Evolutionary conservation across 1,284 basidiomycete genomes (phyloP), one percentile per base, ranked within the genome.

Genomic region (Omphalotus olearius): DNA sequence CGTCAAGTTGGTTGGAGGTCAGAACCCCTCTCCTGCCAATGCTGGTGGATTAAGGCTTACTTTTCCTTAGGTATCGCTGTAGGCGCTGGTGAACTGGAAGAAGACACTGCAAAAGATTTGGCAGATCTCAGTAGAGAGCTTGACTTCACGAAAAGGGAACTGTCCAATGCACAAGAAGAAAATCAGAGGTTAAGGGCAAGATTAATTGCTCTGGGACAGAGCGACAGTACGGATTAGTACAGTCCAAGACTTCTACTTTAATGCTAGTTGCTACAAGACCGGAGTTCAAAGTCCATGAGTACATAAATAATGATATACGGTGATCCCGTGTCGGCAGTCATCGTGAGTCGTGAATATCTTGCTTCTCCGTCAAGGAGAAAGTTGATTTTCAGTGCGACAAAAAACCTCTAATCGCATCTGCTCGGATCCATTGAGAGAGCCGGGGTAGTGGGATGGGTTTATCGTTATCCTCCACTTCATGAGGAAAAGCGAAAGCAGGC

Each of bases 1-100:
- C 20, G 77, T 91, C 25, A 88, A 90, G 62, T 71, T 91, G 10
- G 83, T 89, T 17, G 85, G 84, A 74, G 86, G 88, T 88, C 56
- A 61, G 70, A 59, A 35, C 36, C 14, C n/a, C 11, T 33, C 47
- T 44, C 54, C 42, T 48, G 41, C 47, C 39, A 25, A 18, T 18
- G 5, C 5, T 41, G 16, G 62, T 70, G 89, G 6, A 82, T 88
- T 25, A 82, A 82, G 73, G 83, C 88, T 87, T 55, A 60, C 69
- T 59, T 39, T 36, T 20, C n/a, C 28, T 35, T 56, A 89, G 87
- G 87, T 35, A 75, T 89, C 43, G 80, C 87, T 2, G 78, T 88
- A 20, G 83, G 85, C n/a, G 80, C 83, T 0, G 83, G 79, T n/a
- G 85, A 88, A 60, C 56, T 88, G 4, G 74, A 76, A 52, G 84